A percentile compares a stretch with the other conserved stretches of the same genome.
These are phyloP conservation scores for Punica granatum DNA, from an alignment of 345 rosid genomes.

Conservation along the genomic window DNA sequence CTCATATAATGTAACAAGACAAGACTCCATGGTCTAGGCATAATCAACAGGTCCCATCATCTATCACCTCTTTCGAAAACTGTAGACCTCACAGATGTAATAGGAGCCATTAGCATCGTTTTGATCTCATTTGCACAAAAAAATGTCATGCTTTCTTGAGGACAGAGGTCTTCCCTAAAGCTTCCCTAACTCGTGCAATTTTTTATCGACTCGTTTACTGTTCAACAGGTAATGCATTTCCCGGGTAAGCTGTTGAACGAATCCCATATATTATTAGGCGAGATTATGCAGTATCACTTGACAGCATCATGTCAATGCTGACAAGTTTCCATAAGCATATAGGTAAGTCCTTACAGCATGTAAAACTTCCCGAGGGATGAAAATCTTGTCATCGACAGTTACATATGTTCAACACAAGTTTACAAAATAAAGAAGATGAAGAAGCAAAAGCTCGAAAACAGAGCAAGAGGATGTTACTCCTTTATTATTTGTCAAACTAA, in stretches of 20 bases:
- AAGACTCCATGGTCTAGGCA: constrained; percentile 19
- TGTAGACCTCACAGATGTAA: neutral
- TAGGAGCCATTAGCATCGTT: neutral
- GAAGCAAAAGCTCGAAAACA: neutral
- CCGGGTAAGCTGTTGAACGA: neutral
- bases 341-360: no score
- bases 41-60: constrained; percentile 18
- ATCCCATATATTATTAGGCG: neutral
- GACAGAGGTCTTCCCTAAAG: neutral
- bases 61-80: constrained; percentile 10
- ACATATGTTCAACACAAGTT: no score
- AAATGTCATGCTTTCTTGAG: neutral
- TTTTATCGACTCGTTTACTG: neutral
- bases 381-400: neutral
- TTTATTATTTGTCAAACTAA: no score
- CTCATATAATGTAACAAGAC: constrained; percentile 5
- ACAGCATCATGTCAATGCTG: no score
- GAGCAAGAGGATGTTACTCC: neutral
- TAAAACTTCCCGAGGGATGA: no score
- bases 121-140: neutral
- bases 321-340: no score
- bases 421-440: neutral
- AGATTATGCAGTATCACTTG: neutral
- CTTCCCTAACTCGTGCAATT: neutral
- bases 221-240: no score